Evolutionary conservation across 148 eudicot genomes (phyloP).

Genomic region (Rhododendron vialii): DNA sequence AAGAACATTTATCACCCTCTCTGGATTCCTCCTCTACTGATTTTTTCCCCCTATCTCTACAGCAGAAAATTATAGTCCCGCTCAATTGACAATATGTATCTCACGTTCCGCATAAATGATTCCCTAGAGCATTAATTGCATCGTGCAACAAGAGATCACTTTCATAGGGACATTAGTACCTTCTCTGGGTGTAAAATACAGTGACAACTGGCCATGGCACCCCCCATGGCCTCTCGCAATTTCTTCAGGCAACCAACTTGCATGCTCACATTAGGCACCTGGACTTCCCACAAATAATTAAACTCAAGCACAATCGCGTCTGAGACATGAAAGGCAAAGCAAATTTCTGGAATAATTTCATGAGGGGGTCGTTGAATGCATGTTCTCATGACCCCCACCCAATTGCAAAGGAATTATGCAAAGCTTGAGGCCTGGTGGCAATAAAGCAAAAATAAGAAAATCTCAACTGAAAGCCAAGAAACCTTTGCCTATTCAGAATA

Average conservation of each 20-base stretch:
- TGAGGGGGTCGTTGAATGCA: neutral
- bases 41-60: neutral
- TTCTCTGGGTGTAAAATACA: neutral
- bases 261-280: neutral
- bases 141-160: neutral
- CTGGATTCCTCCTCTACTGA: neutral
- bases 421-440: neutral
- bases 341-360: neutral
- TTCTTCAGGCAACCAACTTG: neutral
- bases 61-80: neutral
- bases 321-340: neutral
- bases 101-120: neutral
- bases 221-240: neutral
- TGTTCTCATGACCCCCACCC: neutral
- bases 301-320: neutral
- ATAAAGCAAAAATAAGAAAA: neutral
- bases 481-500: neutral
- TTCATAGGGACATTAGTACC: neutral
- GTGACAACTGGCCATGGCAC: neutral
- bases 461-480: neutral
- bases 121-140: neutral
- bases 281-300: neutral
- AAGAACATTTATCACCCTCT: constrained; percentile 7
- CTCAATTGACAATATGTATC: neutral
- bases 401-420: neutral